These are phyloP conservation scores for Pythium phragmiticola DNA, from an alignment of 352 stramenopile species.

Conservation along the genomic window DNA sequence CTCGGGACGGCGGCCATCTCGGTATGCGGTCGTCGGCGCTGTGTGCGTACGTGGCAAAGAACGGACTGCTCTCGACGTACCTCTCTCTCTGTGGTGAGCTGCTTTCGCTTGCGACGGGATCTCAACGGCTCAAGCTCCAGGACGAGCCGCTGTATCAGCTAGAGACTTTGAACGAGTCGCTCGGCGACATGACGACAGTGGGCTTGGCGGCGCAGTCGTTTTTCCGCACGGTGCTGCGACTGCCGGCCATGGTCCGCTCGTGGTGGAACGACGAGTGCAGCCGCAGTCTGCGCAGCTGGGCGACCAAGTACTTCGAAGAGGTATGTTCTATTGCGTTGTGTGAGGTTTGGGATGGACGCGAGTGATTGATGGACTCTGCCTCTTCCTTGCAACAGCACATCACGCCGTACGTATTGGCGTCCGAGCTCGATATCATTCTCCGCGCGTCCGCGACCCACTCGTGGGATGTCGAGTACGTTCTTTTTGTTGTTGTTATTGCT, in stretches of 20 bases:
- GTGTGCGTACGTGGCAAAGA: slow-evolving; percentile 58
- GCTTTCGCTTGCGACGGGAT: slow-evolving; percentile 56
- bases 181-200: slow-evolving; percentile 22
- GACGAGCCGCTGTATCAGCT: slow-evolving; percentile 52
- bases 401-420: slow-evolving; percentile 72
- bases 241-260: slow-evolving; percentile 85
- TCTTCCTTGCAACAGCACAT: slow-evolving; percentile 43
- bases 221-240: slow-evolving; percentile 75
- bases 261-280: slow-evolving; percentile 92
- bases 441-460: slow-evolving; percentile 48
- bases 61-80: slow-evolving; percentile 64
- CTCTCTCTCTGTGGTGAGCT: slow-evolving; percentile 62
- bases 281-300: slow-evolving; percentile 76
- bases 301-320: slow-evolving; percentile 88
- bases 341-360: neutral
- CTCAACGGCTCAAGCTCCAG: slow-evolving; percentile 36
- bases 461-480: slow-evolving; percentile 65
- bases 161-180: slow-evolving; percentile 30
- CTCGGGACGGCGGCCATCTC: slow-evolving; percentile 24
- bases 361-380: neutral
- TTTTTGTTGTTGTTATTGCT: neutral
- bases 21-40: slow-evolving; percentile 66
- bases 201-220: slow-evolving; percentile 64
- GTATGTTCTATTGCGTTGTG: slow-evolving; percentile 23
- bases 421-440: slow-evolving; percentile 78